Evolutionary conservation across 768 basidiomycete species (phyloP).

Genomic region (Coprinopsis sp.): DNA sequence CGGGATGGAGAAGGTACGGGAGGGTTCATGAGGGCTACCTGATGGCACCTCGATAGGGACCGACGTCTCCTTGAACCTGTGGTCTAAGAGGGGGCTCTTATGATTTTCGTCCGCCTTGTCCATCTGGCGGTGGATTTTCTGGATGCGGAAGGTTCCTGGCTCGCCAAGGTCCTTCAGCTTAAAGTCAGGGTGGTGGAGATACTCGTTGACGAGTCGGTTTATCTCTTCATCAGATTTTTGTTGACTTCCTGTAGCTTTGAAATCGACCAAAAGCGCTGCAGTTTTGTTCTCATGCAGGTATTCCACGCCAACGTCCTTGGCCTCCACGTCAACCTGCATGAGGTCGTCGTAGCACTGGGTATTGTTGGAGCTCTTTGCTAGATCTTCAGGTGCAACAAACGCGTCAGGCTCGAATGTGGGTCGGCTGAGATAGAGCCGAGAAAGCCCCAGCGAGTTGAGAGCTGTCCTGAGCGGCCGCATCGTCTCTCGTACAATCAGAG

Average conservation of each 20-base stretch:
- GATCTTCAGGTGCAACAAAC: constrained; percentile 14
- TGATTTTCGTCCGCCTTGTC: constrained; percentile 10
- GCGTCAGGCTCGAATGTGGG: constrained; percentile 29
- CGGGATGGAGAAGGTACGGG: constrained; percentile 18
- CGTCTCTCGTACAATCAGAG: constrained; percentile 17
- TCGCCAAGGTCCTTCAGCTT: constrained; percentile 4
- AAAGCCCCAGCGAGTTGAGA: constrained; percentile 21
- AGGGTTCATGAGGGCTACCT: constrained; percentile 12
- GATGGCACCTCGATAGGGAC: constrained; percentile 25
- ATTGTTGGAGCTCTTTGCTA: too few relatives aligned
- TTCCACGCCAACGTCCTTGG: too few relatives aligned
- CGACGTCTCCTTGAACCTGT: constrained; percentile 7
- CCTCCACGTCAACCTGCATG: too few relatives aligned
- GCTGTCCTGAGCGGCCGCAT: constrained; percentile 17
- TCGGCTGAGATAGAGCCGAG: constrained; percentile 20
- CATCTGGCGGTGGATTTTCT: constrained; percentile 7
- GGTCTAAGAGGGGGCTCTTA: constrained; percentile 1
- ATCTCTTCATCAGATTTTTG: background rate
- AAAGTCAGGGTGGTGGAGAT: constrained; percentile 13
- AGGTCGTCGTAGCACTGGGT: too few relatives aligned
- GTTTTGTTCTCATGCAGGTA: background rate
- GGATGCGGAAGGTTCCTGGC: constrained; percentile 9
- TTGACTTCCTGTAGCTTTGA: constrained; percentile 10
- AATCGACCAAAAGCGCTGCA: constrained; percentile 2
- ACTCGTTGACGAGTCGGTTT: constrained; percentile 10